Evolutionary conservation across 2,329 filamentous ascomycete genomes (phyloP), one percentile per base, ranked within the genome.

Genomic region (Elsinoe perseae): DNA sequence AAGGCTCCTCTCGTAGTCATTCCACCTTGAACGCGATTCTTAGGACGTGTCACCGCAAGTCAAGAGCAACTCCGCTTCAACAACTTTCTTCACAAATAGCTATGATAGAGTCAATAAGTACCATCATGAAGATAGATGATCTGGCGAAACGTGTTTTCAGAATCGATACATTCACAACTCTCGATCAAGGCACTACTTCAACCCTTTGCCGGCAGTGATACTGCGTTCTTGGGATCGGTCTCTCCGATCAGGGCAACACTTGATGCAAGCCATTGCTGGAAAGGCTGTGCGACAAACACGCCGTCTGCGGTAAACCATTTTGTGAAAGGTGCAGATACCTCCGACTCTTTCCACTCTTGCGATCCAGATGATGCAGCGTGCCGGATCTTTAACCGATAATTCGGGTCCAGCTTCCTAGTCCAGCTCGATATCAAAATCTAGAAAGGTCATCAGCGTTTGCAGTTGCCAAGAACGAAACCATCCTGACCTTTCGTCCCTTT

Each of bases 241-340:
- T 77, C 77, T 52, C 84, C 87, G 59, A 92, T 78, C 28, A 80
- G 67, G 1, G 83, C 80, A 2, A 92, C 77, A 38, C 79, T 77
- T n/a, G 78, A 79, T 9, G 86, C 87, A 48, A 93, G 75, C 73
- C 88, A 82, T 67, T 84, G 80, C 77, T 93, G 88, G 72, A 93
- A 91, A 4, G 88, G 87, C 62, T 81, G 75, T 7, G 82, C 80
- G 44, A 90, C 80, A 68, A 93, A 90, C 68, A 78, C 80, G 50
- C 89, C 89, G 69, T 95, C 86, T 64, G 72, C 64, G 1, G 75
- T 76, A 63, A 92, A 93, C 86, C 87, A 93, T 54, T 80, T 77
- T 30, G 80, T 80, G 68, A 93, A 92, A 32, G 85, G 78, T 43
- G 80, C 79, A 60, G 78, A 72, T 59, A 90, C 70, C 61, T 82